Evolutionary conservation across 1,139 yeast genomes (phyloP).

Genomic region (Hyphopichia buzzinii): DNA sequence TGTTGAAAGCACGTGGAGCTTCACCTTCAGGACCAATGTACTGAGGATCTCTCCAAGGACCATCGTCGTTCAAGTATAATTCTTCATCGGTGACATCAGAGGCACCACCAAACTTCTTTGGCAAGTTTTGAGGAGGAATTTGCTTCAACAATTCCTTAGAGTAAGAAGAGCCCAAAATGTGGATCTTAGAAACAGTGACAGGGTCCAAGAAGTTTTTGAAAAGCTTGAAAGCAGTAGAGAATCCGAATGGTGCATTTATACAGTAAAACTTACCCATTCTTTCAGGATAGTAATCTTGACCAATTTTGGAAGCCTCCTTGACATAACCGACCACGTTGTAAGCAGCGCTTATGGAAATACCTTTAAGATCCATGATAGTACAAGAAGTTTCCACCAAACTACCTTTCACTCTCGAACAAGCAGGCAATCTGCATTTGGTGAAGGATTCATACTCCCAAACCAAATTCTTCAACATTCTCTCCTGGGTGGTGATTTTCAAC

Average conservation of each 20-base stretch:
- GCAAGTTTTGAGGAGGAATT: conserved; percentile 90
- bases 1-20: conserved; percentile 59
- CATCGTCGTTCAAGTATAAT: conserved; percentile 82
- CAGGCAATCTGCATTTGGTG: conserved; percentile 81
- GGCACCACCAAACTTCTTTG: conserved; percentile 84
- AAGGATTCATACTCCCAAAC: conserved; percentile 98
- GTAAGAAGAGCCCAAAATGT: conserved; percentile 78
- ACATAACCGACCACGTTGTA: conserved; percentile 85
- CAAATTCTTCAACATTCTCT: conserved; percentile 91
- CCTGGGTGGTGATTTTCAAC: conserved; percentile 92
- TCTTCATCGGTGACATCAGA: conserved; percentile 73
- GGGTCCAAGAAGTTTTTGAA: conserved; percentile 96
- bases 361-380: conserved; percentile 92
- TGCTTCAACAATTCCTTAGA: conserved; percentile 83
- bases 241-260: conserved; percentile 97
- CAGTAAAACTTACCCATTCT: conserved; percentile 97
- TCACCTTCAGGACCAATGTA: conserved; percentile 86
- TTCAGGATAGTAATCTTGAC: conserved; percentile 98
- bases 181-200: conserved; percentile 95
- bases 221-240: conserved; percentile 86
- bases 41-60: conserved; percentile 94
- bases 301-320: conserved; percentile 87
- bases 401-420: conserved; percentile 84
- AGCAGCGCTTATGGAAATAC: conserved; percentile 82
- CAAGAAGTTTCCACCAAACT: conserved; percentile 90